These are phyloP conservation scores for Stenogyne calaminthoides DNA, from an alignment of 305 asterid species.

Conservation along the genomic window DNA sequence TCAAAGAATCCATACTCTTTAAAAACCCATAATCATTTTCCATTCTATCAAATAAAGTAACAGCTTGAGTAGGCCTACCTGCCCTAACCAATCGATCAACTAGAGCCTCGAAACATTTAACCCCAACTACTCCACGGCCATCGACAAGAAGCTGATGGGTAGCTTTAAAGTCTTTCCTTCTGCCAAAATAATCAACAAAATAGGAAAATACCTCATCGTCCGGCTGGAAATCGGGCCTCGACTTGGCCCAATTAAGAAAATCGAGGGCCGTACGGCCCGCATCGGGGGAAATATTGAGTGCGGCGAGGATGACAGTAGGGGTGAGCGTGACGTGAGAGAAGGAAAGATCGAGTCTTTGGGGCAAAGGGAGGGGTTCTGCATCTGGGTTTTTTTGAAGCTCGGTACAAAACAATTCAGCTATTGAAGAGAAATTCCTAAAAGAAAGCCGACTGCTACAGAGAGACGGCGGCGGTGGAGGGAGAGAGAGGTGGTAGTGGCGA, in stretches of 20 bases:
- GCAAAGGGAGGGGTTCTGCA: slow-evolving; percentile 59
- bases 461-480: slow-evolving; percentile 27
- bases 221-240: slow-evolving; percentile 52
- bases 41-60: slow-evolving; percentile 72
- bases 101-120: slow-evolving; percentile 56
- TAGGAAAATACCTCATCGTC: slow-evolving; percentile 60
- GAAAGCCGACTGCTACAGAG: slow-evolving; percentile 29
- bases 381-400: slow-evolving; percentile 70
- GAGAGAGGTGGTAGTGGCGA: slow-evolving; percentile 5
- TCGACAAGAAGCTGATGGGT: slow-evolving; percentile 60
- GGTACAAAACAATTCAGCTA: slow-evolving; percentile 43
- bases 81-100: slow-evolving; percentile 84
- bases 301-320: slow-evolving; percentile 45
- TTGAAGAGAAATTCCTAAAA: slow-evolving; percentile 52
- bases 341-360: slow-evolving; percentile 72
- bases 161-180: slow-evolving; percentile 93
- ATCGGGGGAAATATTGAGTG: slow-evolving; percentile 66
- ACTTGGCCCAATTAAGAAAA: slow-evolving; percentile 71
- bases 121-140: slow-evolving; percentile 60
- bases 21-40: slow-evolving; percentile 67
- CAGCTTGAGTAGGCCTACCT: slow-evolving; percentile 65
- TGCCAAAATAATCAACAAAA: slow-evolving; percentile 77
- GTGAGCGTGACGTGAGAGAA: slow-evolving; percentile 65
- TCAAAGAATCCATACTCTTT: slow-evolving; percentile 58
- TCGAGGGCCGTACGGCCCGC: slow-evolving; percentile 72